phyloP scores from a whole-genome alignment of 495 filamentous ascomycete species.

The Neurospora sp. region DNA sequence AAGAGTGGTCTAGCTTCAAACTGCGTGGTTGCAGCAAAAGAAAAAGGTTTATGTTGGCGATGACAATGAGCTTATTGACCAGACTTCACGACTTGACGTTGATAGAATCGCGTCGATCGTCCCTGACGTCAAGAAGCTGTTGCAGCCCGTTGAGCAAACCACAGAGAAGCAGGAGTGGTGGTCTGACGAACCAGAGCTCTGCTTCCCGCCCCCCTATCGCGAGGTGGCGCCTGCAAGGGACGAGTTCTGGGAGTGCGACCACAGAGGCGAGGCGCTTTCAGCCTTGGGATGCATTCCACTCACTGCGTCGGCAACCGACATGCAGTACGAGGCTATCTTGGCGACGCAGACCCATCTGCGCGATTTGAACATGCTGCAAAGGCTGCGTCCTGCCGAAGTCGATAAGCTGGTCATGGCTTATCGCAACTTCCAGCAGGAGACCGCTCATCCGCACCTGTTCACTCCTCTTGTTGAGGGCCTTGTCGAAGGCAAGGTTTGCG shows the following conservation, averaged over 20 bases:
- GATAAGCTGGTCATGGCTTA: constrained; percentile 13
- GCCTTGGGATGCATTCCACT: constrained; percentile 14
- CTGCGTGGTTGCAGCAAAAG: constrained; percentile 10
- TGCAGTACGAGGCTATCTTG: constrained; percentile 11
- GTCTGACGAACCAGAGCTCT: background rate
- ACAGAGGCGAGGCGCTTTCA: constrained; percentile 6
- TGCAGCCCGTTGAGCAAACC: background rate
- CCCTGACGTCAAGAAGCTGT: constrained; percentile 4
- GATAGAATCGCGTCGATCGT: constrained; percentile 2
- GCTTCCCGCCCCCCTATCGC: constrained; percentile 1
- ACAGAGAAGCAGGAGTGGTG: background rate
- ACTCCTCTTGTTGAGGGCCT: constrained; percentile 12
- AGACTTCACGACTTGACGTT: constrained; percentile 9
- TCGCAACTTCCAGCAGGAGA: constrained; percentile 2
- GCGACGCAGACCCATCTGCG: constrained; percentile 12
- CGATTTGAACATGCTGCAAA: constrained; percentile 15
- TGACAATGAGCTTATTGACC: background rate
- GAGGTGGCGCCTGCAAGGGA: constrained; percentile 4
- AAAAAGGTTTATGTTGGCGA: constrained; percentile 3
- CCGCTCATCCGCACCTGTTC: constrained; percentile 4
- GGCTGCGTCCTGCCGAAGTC: constrained; percentile 8
- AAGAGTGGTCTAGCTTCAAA: constrained; percentile 10
- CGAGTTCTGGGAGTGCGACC: constrained; percentile 14
- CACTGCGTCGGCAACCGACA: background rate
- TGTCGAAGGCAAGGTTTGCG: constrained; percentile 1